These are phyloP conservation scores for Candida loeiensis DNA, from an alignment of 805 yeast species.

Conservation along the genomic window DNA sequence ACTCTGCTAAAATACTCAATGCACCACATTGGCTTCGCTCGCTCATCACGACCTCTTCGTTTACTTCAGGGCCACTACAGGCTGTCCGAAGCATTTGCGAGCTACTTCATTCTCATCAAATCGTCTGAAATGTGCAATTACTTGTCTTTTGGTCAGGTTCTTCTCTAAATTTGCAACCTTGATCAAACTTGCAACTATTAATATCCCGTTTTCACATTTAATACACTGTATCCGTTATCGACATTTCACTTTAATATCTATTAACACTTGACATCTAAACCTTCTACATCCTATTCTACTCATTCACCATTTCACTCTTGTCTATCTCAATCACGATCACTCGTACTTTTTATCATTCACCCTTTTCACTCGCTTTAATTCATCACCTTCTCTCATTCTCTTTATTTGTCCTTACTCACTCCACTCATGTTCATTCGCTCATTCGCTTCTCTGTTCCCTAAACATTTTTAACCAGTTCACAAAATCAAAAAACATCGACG, in stretches of 20 bases:
- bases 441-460: neutral
- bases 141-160: no score
- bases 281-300: neutral
- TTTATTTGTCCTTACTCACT: neutral
- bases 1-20: no score
- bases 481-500: constrained; percentile 68
- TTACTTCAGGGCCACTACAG: no score
- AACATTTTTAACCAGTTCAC: constrained; percentile 72
- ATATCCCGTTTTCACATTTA: no score
- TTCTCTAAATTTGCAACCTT: no score
- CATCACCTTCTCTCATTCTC: neutral
- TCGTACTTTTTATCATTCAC: neutral
- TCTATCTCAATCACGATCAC: neutral
- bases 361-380: neutral
- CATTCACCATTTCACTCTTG: neutral
- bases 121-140: no score
- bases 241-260: neutral
- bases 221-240: no score
- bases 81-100: no score
- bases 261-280: neutral
- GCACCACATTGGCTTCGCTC: no score
- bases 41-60: no score
- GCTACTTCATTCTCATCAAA: no score
- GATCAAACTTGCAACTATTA: no score
- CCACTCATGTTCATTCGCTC: neutral